Percentiles rank a stretch among this genome's conserved stretches.
These are phyloP conservation scores for Chaetoceros tenuissimus DNA, from an alignment of 108 stramenopile genomes.

Conservation along the genomic window DNA sequence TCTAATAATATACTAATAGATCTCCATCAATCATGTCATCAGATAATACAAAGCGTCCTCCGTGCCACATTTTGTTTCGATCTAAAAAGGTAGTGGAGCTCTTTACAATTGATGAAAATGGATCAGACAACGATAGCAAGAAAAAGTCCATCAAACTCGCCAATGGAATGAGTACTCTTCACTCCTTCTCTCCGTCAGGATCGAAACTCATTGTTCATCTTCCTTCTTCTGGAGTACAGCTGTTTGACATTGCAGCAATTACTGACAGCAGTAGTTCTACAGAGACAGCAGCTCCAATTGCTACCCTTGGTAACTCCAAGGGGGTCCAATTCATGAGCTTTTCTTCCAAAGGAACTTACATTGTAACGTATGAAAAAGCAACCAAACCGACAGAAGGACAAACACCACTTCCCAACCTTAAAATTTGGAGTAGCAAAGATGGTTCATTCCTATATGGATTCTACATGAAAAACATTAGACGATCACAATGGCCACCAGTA, in stretches of 20 bases:
- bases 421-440: conserved; percentile 55
- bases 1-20: no score
- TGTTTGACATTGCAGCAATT: conserved; percentile 8
- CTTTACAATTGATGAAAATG: conserved; percentile 25
- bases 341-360: conserved; percentile 68
- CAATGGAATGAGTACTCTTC: conserved; percentile 44
- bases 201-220: conserved; percentile 40
- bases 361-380: conserved; percentile 82
- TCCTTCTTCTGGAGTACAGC: conserved; percentile 39
- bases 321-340: conserved; percentile 60
- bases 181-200: conserved; percentile 38
- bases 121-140: neutral
- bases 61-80: conserved; percentile 49
- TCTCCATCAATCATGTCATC: no score
- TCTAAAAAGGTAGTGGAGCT: conserved; percentile 66
- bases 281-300: conserved; percentile 1
- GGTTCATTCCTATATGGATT: conserved; percentile 56
- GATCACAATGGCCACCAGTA: conserved; percentile 71
- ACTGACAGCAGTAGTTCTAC: neutral
- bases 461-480: conserved; percentile 47
- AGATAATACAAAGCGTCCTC: no score
- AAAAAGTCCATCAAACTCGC: conserved; percentile 33
- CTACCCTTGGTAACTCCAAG: conserved; percentile 29
- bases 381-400: neutral
- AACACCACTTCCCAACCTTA: conserved; percentile 47